Conservation (phyloP, 2,329 filamentous ascomycete species). For the Alternaria sp. region DNA sequence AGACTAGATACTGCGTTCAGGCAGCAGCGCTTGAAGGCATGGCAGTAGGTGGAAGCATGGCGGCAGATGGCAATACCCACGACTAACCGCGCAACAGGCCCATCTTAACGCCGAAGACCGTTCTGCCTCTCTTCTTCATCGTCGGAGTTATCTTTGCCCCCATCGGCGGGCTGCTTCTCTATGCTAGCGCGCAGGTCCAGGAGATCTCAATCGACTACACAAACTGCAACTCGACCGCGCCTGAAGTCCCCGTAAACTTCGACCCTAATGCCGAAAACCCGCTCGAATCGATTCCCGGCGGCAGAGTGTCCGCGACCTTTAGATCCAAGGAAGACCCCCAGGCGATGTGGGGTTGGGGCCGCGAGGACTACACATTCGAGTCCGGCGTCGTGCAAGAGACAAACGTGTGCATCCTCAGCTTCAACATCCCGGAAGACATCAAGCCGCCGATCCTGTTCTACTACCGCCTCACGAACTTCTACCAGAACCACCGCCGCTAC, state of each 20-base stretch:
- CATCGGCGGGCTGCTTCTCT: conserved; percentile 85
- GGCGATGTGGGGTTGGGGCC: conserved; percentile 43
- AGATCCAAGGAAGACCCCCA: conserved; percentile 56
- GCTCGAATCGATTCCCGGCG: conserved; percentile 61
- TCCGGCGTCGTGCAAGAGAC: conserved; percentile 40
- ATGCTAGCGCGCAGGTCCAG: conserved; percentile 86
- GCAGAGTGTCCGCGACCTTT: conserved; percentile 73
- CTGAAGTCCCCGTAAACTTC: conserved; percentile 36
- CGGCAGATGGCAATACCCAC: not conserved
- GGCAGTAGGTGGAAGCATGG: conserved; percentile 74
- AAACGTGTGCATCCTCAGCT: conserved; percentile 73
- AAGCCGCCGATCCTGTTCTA: conserved; percentile 86
- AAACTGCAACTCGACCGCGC: conserved; percentile 68
- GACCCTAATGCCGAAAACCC: conserved; percentile 25
- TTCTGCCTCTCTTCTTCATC: conserved; percentile 87
- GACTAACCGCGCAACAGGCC: conserved; percentile 67
- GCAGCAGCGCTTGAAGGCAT: conserved; percentile 96
- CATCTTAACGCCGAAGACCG: conserved; percentile 93
- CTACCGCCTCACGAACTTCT: conserved; percentile 96
- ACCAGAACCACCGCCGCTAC: conserved; percentile 97
- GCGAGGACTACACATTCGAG: conserved; percentile 47
- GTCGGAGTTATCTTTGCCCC: conserved; percentile 93
- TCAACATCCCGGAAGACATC: conserved; percentile 80
- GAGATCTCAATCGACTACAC: conserved; percentile 93
- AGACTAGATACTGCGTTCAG: conserved; percentile 87